A percentile compares a stretch with the other conserved stretches of the same genome.
Conservation (phyloP, 352 stramenopile species). For the Pythium dissotocum region DNA sequence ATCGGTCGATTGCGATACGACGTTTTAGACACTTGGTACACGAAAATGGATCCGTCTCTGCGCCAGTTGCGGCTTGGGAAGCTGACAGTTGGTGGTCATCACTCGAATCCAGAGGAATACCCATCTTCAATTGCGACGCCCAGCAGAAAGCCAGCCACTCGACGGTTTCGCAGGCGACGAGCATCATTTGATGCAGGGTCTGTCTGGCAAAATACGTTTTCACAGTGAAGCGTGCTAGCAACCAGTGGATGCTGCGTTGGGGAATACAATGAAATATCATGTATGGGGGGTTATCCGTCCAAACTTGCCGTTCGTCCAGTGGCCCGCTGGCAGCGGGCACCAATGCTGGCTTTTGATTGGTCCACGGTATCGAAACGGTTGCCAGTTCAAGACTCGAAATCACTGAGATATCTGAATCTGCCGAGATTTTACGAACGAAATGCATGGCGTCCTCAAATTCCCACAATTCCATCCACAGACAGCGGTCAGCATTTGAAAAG, state of each 20-base stretch:
- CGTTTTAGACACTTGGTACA: background rate
- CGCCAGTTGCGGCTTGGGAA: background rate
- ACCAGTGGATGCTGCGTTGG: too few relatives aligned
- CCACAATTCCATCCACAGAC: too few relatives aligned
- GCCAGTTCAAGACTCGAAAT: background rate
- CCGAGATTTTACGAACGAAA: background rate
- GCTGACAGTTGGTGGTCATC: background rate
- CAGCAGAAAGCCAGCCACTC: background rate
- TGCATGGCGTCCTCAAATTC: too few relatives aligned
- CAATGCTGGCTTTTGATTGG: too few relatives aligned
- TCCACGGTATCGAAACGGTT: too few relatives aligned
- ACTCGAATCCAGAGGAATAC: background rate
- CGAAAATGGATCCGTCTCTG: background rate
- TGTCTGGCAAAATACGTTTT: background rate
- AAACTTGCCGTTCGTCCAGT: background rate
- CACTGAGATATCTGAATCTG: constrained; percentile 6
- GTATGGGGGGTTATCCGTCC: background rate
- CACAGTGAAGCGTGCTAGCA: background rate
- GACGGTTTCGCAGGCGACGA: background rate
- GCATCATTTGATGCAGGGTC: background rate
- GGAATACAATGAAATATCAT: background rate
- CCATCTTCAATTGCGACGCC: background rate
- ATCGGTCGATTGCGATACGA: background rate
- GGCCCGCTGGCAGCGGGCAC: too few relatives aligned
- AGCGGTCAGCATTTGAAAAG: too few relatives aligned